These are phyloP conservation scores for Diaporthe citri DNA, from an alignment of 2,329 filamentous ascomycete genomes.

Conservation along the genomic window DNA sequence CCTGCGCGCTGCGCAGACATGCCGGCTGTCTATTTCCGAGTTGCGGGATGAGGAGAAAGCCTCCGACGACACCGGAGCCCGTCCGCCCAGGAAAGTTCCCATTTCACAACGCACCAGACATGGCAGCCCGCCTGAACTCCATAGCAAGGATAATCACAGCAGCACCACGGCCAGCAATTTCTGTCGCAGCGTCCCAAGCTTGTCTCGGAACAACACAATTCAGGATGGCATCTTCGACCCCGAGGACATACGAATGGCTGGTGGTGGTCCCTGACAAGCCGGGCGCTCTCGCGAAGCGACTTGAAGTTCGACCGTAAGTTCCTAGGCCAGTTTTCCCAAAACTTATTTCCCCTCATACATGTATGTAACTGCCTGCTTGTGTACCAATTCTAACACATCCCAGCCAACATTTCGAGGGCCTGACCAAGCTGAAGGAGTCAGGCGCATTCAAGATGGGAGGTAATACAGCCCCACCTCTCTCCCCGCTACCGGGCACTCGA, in stretches of 20 bases:
- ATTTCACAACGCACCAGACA: slow-evolving; percentile 3
- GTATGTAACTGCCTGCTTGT: no score
- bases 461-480: slow-evolving; percentile 47
- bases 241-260: slow-evolving; percentile 72
- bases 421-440: slow-evolving; percentile 64
- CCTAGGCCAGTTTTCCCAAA: slow-evolving; percentile 33
- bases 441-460: slow-evolving; percentile 76
- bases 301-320: slow-evolving; percentile 70
- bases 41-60: slow-evolving; percentile 11
- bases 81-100: neutral
- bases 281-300: slow-evolving; percentile 69
- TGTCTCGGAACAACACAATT: slow-evolving; percentile 4
- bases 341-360: neutral
- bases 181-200: neutral
- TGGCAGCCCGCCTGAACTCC: slow-evolving; percentile 34
- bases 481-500: neutral
- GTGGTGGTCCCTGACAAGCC: slow-evolving; percentile 77
- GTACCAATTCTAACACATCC: slow-evolving; percentile 4
- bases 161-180: slow-evolving; percentile 29
- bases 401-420: slow-evolving; percentile 67
- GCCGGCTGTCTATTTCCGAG: neutral
- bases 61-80: slow-evolving; percentile 17
- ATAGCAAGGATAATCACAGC: slow-evolving; percentile 26
- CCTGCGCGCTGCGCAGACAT: neutral
- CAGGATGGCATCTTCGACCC: slow-evolving; percentile 37